These are phyloP conservation scores for Starmerella cellae DNA, from an alignment of 805 yeast species.

Conservation along the genomic window DNA sequence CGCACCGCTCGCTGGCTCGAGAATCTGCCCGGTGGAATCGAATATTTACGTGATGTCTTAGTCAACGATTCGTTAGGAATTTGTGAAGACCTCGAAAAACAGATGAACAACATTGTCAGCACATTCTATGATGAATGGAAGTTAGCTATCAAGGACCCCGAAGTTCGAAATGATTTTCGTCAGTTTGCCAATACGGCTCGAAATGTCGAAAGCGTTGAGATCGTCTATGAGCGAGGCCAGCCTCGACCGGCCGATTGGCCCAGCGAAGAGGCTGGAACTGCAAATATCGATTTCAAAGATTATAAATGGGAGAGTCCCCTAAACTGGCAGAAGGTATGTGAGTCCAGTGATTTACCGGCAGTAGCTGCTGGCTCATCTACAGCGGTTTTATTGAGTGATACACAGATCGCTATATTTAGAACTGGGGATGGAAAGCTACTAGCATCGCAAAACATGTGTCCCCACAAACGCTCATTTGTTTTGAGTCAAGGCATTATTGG, in stretches of 20 bases:
- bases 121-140: conserved; percentile 31
- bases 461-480: conserved; percentile 32
- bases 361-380: conserved; percentile 28
- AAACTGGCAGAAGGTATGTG: conserved; percentile 26
- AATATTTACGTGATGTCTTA: conserved; percentile 28
- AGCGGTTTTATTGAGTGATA: conserved; percentile 27
- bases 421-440: conserved; percentile 25
- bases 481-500: conserved; percentile 29
- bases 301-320: conserved; percentile 26
- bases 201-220: conserved; percentile 26
- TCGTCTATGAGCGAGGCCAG: conserved; percentile 30
- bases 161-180: conserved; percentile 22
- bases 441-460: conserved; percentile 33
- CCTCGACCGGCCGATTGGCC: conserved; percentile 31
- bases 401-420: conserved; percentile 30
- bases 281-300: conserved; percentile 23
- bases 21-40: conserved; percentile 29
- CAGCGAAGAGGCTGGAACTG: conserved; percentile 16
- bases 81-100: conserved; percentile 27
- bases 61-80: conserved; percentile 30
- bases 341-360: conserved; percentile 23
- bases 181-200: conserved; percentile 28
- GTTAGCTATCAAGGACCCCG: conserved; percentile 23
- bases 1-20: conserved; percentile 33
- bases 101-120: conserved; percentile 28